phyloP scores from a whole-genome alignment of 1,284 basidiomycete species.

The Puccinia polysora region DNA sequence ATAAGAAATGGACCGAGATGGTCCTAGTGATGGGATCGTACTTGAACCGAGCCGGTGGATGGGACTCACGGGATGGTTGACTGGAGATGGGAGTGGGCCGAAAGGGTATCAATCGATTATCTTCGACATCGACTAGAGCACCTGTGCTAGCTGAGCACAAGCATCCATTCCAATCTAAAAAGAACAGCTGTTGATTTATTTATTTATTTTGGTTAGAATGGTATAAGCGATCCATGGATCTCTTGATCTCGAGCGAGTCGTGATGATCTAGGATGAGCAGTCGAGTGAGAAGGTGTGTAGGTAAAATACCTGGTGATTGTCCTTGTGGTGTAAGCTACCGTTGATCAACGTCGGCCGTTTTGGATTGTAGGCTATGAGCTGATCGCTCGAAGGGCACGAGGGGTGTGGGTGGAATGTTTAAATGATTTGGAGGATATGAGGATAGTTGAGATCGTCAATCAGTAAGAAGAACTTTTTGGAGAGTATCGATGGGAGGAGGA shows the following conservation, averaged over 20 bases:
- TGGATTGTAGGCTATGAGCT: constrained; percentile 27
- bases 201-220: neutral
- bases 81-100: constrained; percentile 45
- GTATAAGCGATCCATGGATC: neutral
- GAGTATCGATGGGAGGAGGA: neutral
- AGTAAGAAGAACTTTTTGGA: neutral
- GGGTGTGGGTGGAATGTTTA: too few relatives aligned
- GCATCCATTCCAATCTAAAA: constrained; percentile 42
- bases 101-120: constrained; percentile 41
- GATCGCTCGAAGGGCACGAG: too few relatives aligned
- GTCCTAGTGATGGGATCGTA: constrained; percentile 46
- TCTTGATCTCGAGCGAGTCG: neutral
- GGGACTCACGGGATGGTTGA: constrained; percentile 44
- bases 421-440: too few relatives aligned
- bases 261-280: neutral
- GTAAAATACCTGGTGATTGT: constrained; percentile 31
- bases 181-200: constrained; percentile 21
- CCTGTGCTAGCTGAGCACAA: constrained; percentile 23
- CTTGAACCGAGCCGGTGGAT: constrained; percentile 46
- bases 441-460: neutral
- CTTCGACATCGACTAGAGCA: constrained; percentile 21
- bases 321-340: constrained; percentile 29
- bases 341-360: constrained; percentile 27
- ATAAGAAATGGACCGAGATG: constrained; percentile 45
- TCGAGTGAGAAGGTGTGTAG: neutral